These are phyloP conservation scores for Xylariaceae sp. DNA, from an alignment of 2,329 filamentous ascomycete genomes.

Conservation along the genomic window DNA sequence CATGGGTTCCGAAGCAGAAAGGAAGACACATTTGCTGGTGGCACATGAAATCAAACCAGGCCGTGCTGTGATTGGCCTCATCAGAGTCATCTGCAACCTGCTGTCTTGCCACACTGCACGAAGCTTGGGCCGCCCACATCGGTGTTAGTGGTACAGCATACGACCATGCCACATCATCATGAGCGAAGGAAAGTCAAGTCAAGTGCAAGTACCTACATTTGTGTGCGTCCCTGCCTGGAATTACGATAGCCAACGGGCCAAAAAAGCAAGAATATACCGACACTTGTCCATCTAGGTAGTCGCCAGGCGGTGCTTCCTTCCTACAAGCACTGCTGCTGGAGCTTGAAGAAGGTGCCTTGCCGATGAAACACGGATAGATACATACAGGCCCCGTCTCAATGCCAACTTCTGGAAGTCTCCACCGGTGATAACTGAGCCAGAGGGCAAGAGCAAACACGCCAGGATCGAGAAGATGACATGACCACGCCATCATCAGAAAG, in stretches of 20 bases:
- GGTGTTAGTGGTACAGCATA: not conserved
- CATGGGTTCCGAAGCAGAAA: not conserved
- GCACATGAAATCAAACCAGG: not conserved
- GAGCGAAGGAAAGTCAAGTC: not conserved
- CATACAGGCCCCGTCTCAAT: constrained; percentile 10
- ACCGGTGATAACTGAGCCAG: not conserved
- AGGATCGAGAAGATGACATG: not conserved
- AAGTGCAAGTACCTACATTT: not conserved
- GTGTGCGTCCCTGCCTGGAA: not conserved
- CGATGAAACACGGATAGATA: constrained; percentile 18
- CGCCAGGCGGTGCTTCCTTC: not conserved
- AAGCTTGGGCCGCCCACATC: not conserved
- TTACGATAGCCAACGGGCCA: not conserved
- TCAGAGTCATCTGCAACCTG: not conserved
- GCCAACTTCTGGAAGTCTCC: constrained; percentile 3
- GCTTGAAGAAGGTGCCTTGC: constrained; percentile 7
- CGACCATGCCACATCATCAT: not conserved
- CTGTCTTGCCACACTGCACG: not conserved
- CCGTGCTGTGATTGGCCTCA: not conserved
- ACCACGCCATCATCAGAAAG: not conserved
- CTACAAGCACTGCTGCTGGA: not conserved
- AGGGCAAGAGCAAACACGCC: constrained; percentile 9
- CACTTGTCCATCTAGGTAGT: not conserved
- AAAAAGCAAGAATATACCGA: not conserved
- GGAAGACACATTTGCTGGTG: not conserved